Conservation (phyloP, 2,329 filamentous ascomycete species). For the Colletotrichum incanum region DNA sequence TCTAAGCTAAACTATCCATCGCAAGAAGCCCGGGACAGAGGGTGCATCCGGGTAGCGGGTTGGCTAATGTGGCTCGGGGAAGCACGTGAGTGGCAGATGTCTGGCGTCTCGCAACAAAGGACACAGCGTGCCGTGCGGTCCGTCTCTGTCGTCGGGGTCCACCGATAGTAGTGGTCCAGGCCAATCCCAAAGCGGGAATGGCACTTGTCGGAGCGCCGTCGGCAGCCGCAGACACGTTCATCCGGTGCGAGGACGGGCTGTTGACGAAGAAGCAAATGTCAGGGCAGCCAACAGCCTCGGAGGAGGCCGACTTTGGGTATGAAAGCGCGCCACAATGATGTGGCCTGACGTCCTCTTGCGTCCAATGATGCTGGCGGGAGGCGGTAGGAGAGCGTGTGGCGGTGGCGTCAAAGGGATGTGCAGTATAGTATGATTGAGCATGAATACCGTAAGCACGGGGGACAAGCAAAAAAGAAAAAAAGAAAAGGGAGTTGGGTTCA, state of each 20-base stretch:
- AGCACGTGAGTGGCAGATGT: slow-evolving; percentile 14
- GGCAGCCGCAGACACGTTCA: background rate
- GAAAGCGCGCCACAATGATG: background rate
- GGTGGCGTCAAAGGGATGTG: background rate
- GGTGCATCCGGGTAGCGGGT: too few species aligned
- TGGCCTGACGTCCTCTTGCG: background rate
- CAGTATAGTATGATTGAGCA: background rate
- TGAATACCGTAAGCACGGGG: background rate
- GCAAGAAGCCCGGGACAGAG: too few species aligned
- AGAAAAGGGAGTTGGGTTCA: background rate
- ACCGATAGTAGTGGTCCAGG: background rate
- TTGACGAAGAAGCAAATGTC: background rate
- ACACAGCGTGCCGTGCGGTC: background rate
- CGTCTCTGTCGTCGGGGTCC: background rate
- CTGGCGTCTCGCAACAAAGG: background rate
- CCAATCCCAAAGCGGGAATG: background rate
- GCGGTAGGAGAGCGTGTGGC: background rate
- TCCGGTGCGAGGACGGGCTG: background rate
- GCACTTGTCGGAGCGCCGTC: background rate
- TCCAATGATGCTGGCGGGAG: background rate
- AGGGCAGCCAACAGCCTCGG: background rate
- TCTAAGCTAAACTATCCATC: background rate
- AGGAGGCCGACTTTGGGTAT: background rate
- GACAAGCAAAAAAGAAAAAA: background rate
- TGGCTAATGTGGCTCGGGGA: background rate